Conservation (phyloP, 2,329 filamentous ascomycete genomes). For the Didymella arachidicola region DNA sequence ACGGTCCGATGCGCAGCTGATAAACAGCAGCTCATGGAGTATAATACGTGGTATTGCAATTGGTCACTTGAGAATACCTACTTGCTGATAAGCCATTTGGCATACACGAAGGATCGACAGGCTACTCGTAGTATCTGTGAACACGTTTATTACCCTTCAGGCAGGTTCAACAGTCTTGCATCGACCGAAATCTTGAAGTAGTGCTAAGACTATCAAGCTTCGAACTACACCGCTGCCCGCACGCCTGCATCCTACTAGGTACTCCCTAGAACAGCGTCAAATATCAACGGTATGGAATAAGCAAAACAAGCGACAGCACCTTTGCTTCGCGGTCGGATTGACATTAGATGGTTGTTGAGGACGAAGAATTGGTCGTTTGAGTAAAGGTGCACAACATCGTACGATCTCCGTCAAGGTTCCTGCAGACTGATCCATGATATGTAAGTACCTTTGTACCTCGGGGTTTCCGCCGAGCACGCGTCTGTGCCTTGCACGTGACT, state of each 20-base stretch:
- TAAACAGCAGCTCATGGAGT: not conserved
- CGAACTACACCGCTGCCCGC: not conserved
- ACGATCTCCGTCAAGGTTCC: not conserved
- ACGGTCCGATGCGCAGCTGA: slow-evolving; percentile 7
- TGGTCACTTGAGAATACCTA: not conserved
- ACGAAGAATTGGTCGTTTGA: not conserved
- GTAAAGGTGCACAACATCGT: not conserved
- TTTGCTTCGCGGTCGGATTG: not conserved
- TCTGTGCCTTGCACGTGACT: slow-evolving; percentile 8
- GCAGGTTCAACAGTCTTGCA: not conserved
- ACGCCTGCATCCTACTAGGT: not conserved
- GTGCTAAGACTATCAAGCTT: not conserved
- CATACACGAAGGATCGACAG: not conserved
- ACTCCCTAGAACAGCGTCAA: not conserved
- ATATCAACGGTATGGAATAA: not conserved
- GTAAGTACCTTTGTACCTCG: not conserved
- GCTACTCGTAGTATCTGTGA: not conserved
- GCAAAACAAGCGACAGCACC: not conserved
- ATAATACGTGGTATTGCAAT: not conserved
- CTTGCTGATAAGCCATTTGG: not conserved
- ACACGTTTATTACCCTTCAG: not conserved
- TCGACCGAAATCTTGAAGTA: not conserved
- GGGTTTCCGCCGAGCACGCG: not conserved
- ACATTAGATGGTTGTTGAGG: slow-evolving; percentile 6
- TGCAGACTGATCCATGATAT: not conserved